Conservation (phyloP, 495 filamentous ascomycete species). For the Neohortaea acidophila region DNA sequence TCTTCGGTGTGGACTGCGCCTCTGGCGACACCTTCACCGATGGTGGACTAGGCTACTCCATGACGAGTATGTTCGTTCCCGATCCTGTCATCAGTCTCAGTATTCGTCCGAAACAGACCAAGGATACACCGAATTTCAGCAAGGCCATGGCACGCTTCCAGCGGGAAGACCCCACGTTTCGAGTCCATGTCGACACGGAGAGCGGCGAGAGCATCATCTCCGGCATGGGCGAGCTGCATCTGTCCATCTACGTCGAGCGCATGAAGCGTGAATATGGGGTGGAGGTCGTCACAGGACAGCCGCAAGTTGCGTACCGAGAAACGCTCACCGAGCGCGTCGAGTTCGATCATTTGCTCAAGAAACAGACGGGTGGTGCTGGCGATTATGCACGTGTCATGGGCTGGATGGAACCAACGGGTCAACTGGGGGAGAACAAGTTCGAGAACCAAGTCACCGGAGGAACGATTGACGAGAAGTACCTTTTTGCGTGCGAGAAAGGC, state of each 20-base stretch:
- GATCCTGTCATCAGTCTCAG: constrained; percentile 96
- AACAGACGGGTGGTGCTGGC: constrained; percentile 91
- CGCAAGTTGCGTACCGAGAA: constrained; percentile 95
- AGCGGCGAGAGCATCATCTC: constrained; percentile 92
- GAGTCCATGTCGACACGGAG: constrained; percentile 80
- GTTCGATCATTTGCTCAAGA: constrained; percentile 90
- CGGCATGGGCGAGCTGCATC: constrained; percentile 95
- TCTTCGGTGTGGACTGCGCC: constrained; percentile 96
- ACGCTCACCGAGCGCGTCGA: constrained; percentile 61
- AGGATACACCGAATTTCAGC: constrained; percentile 85
- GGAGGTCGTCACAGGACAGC: constrained; percentile 86
- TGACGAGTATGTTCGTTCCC: constrained; percentile 98
- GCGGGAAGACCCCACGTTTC: constrained; percentile 95
- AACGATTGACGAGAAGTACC: constrained; percentile 87
- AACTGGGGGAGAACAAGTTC: constrained; percentile 64
- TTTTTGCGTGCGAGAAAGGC: constrained; percentile 91
- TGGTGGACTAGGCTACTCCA: constrained; percentile 78
- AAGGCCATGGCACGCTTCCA: constrained; percentile 99
- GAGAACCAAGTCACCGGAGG: constrained; percentile 78
- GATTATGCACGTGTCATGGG: constrained; percentile 91
- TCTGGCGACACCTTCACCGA: constrained; percentile 98
- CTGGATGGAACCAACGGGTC: constrained; percentile 72
- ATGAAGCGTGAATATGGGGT: constrained; percentile 96
- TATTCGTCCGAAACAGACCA: constrained; percentile 90
- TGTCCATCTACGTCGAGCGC: constrained; percentile 96